phyloP scores from a whole-genome alignment of 192 early-diverging fungal genomes.

The Coemansia pectinata region DNA sequence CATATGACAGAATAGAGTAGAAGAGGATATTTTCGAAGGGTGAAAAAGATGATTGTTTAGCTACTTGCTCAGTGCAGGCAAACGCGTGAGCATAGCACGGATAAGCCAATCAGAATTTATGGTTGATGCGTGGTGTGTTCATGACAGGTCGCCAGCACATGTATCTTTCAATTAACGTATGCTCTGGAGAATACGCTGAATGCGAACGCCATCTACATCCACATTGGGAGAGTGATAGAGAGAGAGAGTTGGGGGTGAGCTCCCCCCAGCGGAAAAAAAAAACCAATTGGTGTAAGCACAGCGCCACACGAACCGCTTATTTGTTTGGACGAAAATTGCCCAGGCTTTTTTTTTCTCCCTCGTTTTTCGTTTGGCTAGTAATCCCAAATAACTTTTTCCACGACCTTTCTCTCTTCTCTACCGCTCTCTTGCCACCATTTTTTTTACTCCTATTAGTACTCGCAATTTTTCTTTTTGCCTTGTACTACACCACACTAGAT shows the following conservation, averaged over 20 bases:
- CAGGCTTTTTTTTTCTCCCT: constrained; percentile 3
- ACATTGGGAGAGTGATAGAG: not conserved
- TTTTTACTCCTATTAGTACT: not conserved
- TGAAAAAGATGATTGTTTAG: not conserved
- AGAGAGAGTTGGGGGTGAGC: not conserved
- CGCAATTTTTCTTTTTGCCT: constrained; percentile 4
- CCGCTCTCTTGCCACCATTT: not conserved
- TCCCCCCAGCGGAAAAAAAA: not conserved
- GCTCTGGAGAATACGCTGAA: not conserved
- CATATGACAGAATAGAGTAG: not conserved
- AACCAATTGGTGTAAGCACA: not conserved
- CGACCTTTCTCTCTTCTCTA: constrained; percentile 2
- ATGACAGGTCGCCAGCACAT: not conserved
- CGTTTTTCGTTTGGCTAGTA: not conserved
- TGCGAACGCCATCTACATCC: not conserved
- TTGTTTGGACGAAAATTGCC: not conserved
- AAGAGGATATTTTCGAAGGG: not conserved
- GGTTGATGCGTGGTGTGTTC: not conserved
- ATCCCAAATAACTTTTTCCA: constrained; percentile 1
- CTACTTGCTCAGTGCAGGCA: not conserved
- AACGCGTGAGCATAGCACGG: not conserved
- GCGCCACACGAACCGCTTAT: not conserved
- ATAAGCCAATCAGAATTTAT: constrained; percentile 20
- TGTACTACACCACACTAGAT: constrained; percentile 1
- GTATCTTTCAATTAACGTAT: not conserved